Evolutionary conservation across 495 filamentous ascomycete genomes (phyloP).

Genomic region (Schizothecium vesticola): DNA sequence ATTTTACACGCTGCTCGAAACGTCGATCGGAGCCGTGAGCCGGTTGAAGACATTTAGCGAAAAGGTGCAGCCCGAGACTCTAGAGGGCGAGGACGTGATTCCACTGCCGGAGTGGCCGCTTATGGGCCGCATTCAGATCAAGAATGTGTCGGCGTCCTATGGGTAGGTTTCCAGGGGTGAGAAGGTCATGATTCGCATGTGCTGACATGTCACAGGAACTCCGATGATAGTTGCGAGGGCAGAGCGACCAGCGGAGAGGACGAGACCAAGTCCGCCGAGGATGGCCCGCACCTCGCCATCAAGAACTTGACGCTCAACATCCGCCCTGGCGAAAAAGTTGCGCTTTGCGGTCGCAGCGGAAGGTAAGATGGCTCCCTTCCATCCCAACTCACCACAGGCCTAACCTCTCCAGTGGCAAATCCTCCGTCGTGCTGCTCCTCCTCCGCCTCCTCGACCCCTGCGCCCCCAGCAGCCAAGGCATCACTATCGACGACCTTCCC

Average conservation of each 20-base stretch:
- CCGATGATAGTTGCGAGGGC: not conserved
- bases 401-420: constrained; percentile 57
- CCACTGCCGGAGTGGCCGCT: constrained; percentile 23
- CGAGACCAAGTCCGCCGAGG: constrained; percentile 16
- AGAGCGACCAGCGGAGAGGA: not conserved
- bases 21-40: constrained; percentile 46
- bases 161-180: constrained; percentile 2
- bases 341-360: constrained; percentile 25
- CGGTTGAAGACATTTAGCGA: constrained; percentile 39
- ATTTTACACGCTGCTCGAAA: constrained; percentile 45
- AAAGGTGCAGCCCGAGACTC: constrained; percentile 18
- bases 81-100: constrained; percentile 17
- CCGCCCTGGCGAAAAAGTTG: constrained; percentile 17
- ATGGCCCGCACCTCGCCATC: constrained; percentile 26
- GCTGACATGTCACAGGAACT: not conserved
- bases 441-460: constrained; percentile 86
- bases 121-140: constrained; percentile 19
- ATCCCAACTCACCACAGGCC: not conserved
- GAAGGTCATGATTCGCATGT: not conserved
- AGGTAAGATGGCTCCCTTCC: constrained; percentile 2
- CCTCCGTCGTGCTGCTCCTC: constrained; percentile 81
- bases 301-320: constrained; percentile 19
- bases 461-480: constrained; percentile 45
- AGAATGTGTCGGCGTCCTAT: constrained; percentile 23
- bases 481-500: constrained; percentile 20